Evolutionary conservation across 345 rosid genomes (phyloP).

Genomic region (Toxicodendron radicans): DNA sequence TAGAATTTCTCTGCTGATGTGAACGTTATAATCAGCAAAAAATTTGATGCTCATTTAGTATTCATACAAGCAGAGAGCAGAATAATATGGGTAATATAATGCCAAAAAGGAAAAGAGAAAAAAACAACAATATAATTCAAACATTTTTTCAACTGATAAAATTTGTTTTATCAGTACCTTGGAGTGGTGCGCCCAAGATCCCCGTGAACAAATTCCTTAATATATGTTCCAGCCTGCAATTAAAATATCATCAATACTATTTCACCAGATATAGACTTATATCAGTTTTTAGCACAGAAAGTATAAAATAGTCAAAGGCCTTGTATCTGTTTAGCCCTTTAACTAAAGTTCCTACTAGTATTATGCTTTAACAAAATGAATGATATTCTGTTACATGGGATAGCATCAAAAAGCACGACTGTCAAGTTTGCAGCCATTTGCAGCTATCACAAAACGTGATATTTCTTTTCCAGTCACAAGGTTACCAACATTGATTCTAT

Average conservation of each 20-base stretch:
- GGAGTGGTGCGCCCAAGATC: slow-evolving; percentile 95
- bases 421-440: neutral
- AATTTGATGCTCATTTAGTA: neutral
- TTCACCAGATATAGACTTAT: neutral
- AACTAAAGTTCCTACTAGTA: neutral
- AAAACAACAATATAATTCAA: neutral
- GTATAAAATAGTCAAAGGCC: too few species aligned
- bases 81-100: too few species aligned
- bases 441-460: neutral
- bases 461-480: neutral
- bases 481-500: neutral
- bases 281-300: too few species aligned
- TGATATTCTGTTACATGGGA: neutral
- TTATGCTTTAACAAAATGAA: neutral
- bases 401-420: neutral
- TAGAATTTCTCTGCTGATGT: neutral
- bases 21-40: neutral
- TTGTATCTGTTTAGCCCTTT: neutral
- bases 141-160: neutral
- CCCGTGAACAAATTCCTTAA: slow-evolving; percentile 97
- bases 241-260: slow-evolving; percentile 8
- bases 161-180: slow-evolving; percentile 42
- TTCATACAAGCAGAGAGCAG: neutral
- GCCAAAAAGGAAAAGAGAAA: too few species aligned
- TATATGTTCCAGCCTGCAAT: slow-evolving; percentile 91